Base-by-base conservation (phyloP, 2,329 filamentous ascomycete species). In the Knoxdaviesia proteae region DNA sequence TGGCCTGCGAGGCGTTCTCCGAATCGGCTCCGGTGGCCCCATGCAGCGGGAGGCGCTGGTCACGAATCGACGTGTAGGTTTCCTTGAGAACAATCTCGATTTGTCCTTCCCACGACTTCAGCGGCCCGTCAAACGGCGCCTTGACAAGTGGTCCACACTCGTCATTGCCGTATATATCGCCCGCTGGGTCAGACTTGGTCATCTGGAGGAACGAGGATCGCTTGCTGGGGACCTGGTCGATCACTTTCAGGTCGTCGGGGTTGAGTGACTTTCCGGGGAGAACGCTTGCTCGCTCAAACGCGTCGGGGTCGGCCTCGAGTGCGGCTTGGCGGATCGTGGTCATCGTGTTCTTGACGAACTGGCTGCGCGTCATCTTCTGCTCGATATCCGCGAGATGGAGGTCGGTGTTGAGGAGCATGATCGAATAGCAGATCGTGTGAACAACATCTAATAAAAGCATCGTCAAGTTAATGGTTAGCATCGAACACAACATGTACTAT, bases 291-390 rank as follows among this genome's bases (percentile, higher is more conserved):
- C 71, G 65, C 34, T 78, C 70, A 48, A 80, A 80, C 1, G 69
- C 69, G 46, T 77, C 71, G 1, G 81, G 74, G 1, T 68, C 73
- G n/a, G 77, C 74, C 50, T 93, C 84, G 36, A 69, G 64, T 7
- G 86, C 69, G 8, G 83, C 77, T 40, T 84, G 77, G 45, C 74
- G 75, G 47, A 98, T 82, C 0, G 88, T 94, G 1, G 82, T 80
- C 67, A 96, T 78, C 5, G 90, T 94, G 55, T 98, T 98, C 60
- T 92, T 93, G 55, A 98, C 74, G 54, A 96, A 98, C 54, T 96
- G 88, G 48, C 71, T 79, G 44, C 82, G 76, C 1, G 88, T 96
- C 90, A 98, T 98, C 63, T 93, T 93, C 52, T 82, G 77, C 47
- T 93, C 86, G 51, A 96, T 94, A 54, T 96, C 87, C 45, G 88